phyloP scores from a whole-genome alignment of 192 early-diverging fungal genomes.

The Coemansia sp. region DNA sequence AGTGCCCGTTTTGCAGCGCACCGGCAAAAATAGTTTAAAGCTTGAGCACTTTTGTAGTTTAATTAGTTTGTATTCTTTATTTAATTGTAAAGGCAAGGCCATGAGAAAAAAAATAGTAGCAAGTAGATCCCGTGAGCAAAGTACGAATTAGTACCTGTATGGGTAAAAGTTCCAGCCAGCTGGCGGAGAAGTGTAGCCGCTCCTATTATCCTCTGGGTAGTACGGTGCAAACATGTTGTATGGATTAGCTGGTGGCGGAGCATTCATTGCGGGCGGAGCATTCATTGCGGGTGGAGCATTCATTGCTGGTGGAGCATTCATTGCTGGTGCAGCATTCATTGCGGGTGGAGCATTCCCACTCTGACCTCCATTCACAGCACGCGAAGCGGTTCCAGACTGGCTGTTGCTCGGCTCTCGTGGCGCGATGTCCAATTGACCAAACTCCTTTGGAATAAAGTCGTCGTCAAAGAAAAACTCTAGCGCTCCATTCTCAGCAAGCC shows the following conservation, averaged over 20 bases:
- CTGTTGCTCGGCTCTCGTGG: neutral
- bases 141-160: neutral
- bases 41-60: neutral
- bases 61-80: neutral
- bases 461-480: constrained; percentile 4
- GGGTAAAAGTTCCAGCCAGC: neutral
- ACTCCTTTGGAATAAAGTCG: neutral
- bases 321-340: too few relatives aligned
- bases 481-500: neutral
- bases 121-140: neutral
- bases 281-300: too few relatives aligned
- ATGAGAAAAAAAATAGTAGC: constrained; percentile 7
- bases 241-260: neutral
- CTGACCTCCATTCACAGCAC: neutral
- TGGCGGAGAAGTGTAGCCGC: neutral
- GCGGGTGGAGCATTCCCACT: neutral
- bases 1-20: constrained; percentile 78
- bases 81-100: neutral
- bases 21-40: neutral
- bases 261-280: too few relatives aligned
- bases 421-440: neutral
- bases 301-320: too few relatives aligned
- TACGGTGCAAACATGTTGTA: constrained; percentile 1
- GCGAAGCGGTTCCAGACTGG: neutral
- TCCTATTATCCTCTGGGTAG: neutral